phyloP scores from a whole-genome alignment of 495 filamentous ascomycete species.

The Penicillium odoratum region DNA sequence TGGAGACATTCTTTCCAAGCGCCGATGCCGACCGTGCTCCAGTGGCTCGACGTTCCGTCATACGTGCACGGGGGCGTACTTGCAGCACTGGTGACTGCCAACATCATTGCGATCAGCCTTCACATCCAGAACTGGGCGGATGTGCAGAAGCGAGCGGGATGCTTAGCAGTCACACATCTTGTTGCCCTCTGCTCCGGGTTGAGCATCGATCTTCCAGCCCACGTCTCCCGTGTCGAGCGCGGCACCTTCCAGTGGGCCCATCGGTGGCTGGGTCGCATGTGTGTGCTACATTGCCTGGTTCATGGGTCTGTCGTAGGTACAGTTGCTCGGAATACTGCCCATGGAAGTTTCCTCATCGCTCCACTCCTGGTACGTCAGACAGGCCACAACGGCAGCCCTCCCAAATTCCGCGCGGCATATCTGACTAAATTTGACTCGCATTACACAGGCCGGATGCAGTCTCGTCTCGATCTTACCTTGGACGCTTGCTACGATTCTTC shows the following conservation, averaged over 20 bases:
- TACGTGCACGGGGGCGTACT: conserved; percentile 3
- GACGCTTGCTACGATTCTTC: conserved; percentile 9
- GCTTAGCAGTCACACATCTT: conserved; percentile 9
- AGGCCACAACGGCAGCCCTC: neutral
- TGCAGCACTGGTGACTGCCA: conserved; percentile 3
- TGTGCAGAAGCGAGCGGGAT: conserved; percentile 8
- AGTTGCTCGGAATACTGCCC: neutral
- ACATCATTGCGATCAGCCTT: conserved; percentile 5
- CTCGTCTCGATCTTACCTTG: conserved; percentile 8
- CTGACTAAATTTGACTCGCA: neutral
- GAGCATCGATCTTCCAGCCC: conserved; percentile 6
- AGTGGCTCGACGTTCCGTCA: conserved; percentile 8
- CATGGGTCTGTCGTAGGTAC: neutral
- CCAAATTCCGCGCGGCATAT: neutral
- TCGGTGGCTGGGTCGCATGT: conserved; percentile 5
- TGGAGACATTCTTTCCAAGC: neutral
- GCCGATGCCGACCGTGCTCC: neutral
- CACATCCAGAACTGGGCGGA: conserved; percentile 3
- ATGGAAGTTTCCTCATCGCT: conserved; percentile 2
- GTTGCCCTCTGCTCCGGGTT: conserved; percentile 6
- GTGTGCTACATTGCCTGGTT: conserved; percentile 1
- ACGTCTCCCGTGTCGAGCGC: conserved; percentile 2
- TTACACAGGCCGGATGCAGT: conserved; percentile 7
- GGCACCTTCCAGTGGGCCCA: conserved; percentile 4
- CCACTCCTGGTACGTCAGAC: conserved; percentile 2